Evolutionary conservation across 805 yeast genomes (phyloP).

Genomic region (Myxozyma geophila): DNA sequence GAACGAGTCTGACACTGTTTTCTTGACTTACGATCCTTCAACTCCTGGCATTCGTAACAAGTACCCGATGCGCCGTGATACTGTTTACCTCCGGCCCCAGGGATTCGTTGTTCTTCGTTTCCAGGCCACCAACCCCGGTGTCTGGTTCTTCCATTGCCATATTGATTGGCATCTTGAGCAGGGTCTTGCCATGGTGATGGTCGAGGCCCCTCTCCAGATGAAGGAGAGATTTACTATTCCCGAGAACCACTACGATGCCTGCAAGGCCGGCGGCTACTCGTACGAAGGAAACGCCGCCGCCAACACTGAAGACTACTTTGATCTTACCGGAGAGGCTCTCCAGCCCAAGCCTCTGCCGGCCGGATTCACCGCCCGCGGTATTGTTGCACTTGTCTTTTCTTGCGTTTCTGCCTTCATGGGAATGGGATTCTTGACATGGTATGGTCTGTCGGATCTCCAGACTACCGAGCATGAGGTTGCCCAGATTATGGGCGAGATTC

Average conservation of each 20-base stretch:
- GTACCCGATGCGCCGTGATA: constrained; percentile 84
- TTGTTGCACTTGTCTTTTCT: constrained; percentile 91
- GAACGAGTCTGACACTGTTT: constrained; percentile 58
- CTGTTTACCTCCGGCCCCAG: constrained; percentile 75
- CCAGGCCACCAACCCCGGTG: constrained; percentile 94
- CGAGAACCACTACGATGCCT: constrained; percentile 59
- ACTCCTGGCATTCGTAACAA: constrained; percentile 61
- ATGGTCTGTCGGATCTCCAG: constrained; percentile 84
- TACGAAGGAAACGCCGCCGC: constrained; percentile 88
- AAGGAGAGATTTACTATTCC: constrained; percentile 61
- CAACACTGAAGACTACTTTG: constrained; percentile 61
- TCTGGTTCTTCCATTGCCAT: constrained; percentile 99
- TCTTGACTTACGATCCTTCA: constrained; percentile 60
- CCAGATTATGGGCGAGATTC: constrained; percentile 50
- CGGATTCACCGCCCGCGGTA: constrained; percentile 95
- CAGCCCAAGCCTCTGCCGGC: constrained; percentile 67
- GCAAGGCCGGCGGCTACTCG: constrained; percentile 60
- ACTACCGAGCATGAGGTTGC: constrained; percentile 67
- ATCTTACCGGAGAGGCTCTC: constrained; percentile 75
- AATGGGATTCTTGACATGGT: constrained; percentile 70
- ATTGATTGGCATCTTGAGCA: constrained; percentile 98
- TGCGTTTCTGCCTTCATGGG: constrained; percentile 86
- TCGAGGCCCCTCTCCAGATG: constrained; percentile 81
- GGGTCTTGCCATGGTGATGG: constrained; percentile 79
- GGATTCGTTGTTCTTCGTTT: constrained; percentile 86